Evolutionary conservation across 2,329 filamentous ascomycete species (phyloP), one percentile per base, ranked within the genome.

Genomic region (Cytospora schulzeri): DNA sequence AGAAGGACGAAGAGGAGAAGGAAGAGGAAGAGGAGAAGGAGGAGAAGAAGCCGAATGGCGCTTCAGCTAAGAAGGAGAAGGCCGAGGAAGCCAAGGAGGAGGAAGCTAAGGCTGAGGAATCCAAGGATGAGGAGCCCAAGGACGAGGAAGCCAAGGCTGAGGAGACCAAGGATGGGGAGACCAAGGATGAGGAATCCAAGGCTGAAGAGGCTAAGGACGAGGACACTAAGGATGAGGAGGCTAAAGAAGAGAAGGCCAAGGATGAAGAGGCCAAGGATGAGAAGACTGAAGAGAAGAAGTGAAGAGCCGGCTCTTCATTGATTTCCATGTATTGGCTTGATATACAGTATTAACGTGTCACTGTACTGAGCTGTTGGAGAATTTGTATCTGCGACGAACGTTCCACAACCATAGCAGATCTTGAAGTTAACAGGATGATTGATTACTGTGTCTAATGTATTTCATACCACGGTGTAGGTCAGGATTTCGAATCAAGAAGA

Each of bases 81-180:
- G 67, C 57, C 4, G 66, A 66, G 54, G 66, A 64, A 31, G 68
- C 67, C 61, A 54, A 68, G 48, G 68, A 56, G 57, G 69, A 66
- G 63, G 68, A 68, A 9, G 28, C 68, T 71, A 60, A 72, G 71
- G 69, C 64, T 26, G 70, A 70, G 57, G 70, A 73, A 38, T 67
- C 72, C 57, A 41, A 56, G 11, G 56, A 62, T 33, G 51, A 57
- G 35, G 35, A 45, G 26, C 50, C 62, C 33, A 57, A 28, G 17
- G 56, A 65, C 33, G 52, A 45, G 28, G 38, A 29, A 3, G 17
- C 35, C 3, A 62, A 62, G 19, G 60, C 33, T 24, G 55, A 60
- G 31, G 11, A 57, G 60, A 38, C 54, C 29, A 31, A 65, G 55
- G 22, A 60, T 19, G 69, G 78, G 22, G 81, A 6, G 5, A 17